A percentile compares a stretch with the other conserved stretches of the same genome.
These are phyloP conservation scores for Telopea speciosissima DNA, from an alignment of 177 flowering plant species.

Conservation along the genomic window DNA sequence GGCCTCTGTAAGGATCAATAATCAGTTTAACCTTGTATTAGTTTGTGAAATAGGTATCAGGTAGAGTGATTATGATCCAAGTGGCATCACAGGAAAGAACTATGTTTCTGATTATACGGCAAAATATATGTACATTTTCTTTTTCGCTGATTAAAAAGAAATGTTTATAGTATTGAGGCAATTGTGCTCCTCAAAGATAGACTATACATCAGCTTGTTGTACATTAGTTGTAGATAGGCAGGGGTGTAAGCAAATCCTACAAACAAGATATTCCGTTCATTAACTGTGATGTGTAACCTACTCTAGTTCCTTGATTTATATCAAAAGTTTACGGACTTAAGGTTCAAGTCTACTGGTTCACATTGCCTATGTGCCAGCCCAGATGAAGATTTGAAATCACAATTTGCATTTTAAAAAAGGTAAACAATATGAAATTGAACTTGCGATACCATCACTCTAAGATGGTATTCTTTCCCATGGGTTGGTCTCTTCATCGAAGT, in stretches of 20 bases:
- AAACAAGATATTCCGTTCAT: not conserved
- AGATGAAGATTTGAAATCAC: not conserved
- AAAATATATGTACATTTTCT: too few relatives aligned
- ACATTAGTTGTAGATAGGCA: not conserved
- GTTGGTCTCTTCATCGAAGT: not conserved
- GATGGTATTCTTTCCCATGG: not conserved
- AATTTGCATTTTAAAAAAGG: too few relatives aligned
- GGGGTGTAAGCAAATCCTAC: not conserved
- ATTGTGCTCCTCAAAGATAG: too few relatives aligned
- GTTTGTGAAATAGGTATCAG: not conserved
- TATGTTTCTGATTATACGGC: too few relatives aligned
- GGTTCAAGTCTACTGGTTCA: not conserved
- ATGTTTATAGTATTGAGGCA: too few relatives aligned
- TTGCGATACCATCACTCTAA: too few relatives aligned
- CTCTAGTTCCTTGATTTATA: not conserved
- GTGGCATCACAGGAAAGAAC: not conserved
- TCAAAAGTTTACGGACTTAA: not conserved
- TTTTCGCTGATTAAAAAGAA: too few relatives aligned
- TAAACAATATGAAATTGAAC: too few relatives aligned
- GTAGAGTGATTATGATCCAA: not conserved
- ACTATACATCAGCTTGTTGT: not conserved
- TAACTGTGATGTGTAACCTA: not conserved
- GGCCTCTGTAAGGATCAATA: conserved; percentile 45
- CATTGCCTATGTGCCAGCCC: not conserved
- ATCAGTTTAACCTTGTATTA: not conserved